Percentiles rank a stretch among this genome's conserved stretches.
Conservation (phyloP, 108 stramenopile species). For the Cylindrotheca closterium region DNA sequence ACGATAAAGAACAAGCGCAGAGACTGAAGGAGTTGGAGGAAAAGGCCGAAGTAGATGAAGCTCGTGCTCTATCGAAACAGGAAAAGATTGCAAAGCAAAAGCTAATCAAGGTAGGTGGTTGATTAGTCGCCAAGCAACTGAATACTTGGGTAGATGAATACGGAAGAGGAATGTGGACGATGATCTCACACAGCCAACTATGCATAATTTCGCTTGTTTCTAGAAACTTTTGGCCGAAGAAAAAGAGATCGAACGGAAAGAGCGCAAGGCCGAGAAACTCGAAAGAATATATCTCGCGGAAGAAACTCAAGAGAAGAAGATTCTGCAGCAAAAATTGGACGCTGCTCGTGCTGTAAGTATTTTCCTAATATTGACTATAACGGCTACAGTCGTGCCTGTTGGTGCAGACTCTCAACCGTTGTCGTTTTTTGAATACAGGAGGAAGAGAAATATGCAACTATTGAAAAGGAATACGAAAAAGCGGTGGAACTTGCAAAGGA, state of each 20-base stretch:
- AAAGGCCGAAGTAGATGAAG: too few species aligned
- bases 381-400: neutral
- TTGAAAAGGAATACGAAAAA: conserved; percentile 45
- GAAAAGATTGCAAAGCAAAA: too few species aligned
- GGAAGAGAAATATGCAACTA: conserved; percentile 36
- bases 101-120: too few species aligned
- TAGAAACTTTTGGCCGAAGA: conserved; percentile 29
- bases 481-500: too few species aligned
- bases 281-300: conserved; percentile 46
- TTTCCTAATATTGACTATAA: neutral
- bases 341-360: conserved; percentile 38
- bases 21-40: too few species aligned
- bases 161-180: too few species aligned
- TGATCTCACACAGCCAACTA: too few species aligned
- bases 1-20: too few species aligned
- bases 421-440: conserved; percentile 20
- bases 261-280: conserved; percentile 27
- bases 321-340: conserved; percentile 29
- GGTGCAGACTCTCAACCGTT: neutral
- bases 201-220: too few species aligned
- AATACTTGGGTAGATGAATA: too few species aligned
- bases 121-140: too few species aligned
- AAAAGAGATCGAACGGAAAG: conserved; percentile 40
- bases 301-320: conserved; percentile 46
- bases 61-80: too few species aligned